Conservation (phyloP, 116 monocot genomes). For the Phalaenopsis hybrid region DNA sequence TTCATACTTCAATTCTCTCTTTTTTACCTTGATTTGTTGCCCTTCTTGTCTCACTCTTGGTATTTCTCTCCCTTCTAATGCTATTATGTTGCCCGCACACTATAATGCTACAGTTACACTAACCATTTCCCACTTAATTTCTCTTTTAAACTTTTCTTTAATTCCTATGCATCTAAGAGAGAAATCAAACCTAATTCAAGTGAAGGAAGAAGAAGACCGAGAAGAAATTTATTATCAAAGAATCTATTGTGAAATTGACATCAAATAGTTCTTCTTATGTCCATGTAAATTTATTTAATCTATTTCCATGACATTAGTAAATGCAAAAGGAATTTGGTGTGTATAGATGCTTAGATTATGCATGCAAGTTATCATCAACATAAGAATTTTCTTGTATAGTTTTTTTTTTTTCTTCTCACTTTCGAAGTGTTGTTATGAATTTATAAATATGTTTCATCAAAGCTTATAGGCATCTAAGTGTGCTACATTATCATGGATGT, state of each 20-base stretch:
- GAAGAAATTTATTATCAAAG: background rate
- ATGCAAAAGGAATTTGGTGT: background rate
- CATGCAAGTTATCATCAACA: background rate
- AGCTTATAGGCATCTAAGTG: background rate
- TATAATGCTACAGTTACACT: no score
- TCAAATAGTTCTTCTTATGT: background rate
- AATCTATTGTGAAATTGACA: background rate
- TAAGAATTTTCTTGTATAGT: background rate
- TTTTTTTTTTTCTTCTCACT: background rate
- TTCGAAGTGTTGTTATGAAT: background rate
- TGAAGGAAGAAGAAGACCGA: background rate
- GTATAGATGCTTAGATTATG: background rate
- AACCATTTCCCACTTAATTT: background rate
- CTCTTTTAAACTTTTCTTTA: background rate
- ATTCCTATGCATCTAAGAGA: background rate
- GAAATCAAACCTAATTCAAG: background rate
- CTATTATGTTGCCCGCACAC: no score
- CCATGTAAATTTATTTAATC: background rate
- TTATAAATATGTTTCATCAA: background rate
- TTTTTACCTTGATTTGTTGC: no score
- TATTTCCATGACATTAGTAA: background rate
- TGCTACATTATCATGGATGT: background rate
- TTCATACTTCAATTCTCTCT: no score
- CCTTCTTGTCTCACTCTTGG: no score
- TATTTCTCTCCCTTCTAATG: no score